Evolutionary conservation across 257 asterid genomes (phyloP).

Genomic region (Verbascum thapsus): DNA sequence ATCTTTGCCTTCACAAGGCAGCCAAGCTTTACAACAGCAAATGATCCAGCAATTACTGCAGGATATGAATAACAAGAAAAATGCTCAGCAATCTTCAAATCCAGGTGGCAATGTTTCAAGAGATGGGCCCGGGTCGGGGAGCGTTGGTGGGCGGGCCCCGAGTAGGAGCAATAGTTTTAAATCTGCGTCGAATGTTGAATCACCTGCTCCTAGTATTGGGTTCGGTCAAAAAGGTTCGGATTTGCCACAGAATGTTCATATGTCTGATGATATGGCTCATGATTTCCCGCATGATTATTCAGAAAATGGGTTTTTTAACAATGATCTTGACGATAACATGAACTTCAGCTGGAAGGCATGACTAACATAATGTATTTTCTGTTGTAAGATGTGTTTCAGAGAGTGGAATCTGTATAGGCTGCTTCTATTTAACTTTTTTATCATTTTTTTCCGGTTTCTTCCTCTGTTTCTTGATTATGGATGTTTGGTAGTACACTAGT

Average conservation of each 20-base stretch:
- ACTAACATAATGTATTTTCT: constrained; percentile 37
- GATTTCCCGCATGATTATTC: constrained; percentile 66
- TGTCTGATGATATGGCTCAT: constrained; percentile 56
- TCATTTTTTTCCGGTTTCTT: too few species aligned
- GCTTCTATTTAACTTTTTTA: constrained; percentile 27
- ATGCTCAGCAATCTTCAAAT: constrained; percentile 39
- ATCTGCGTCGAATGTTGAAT: constrained; percentile 49
- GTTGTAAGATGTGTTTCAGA: constrained; percentile 18
- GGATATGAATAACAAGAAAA: constrained; percentile 54
- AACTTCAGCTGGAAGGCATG: constrained; percentile 78
- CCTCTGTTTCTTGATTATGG: constrained; percentile 31
- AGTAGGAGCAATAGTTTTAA: constrained; percentile 73
- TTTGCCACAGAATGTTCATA: constrained; percentile 50
- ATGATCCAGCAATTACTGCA: constrained; percentile 75
- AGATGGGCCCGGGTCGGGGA: too few species aligned
- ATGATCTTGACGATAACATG: constrained; percentile 72
- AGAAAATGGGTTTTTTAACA: constrained; percentile 68
- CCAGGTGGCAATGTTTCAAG: constrained; percentile 45
- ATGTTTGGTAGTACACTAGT: constrained; percentile 32
- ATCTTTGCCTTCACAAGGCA: constrained; percentile 49
- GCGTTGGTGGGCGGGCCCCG: constrained; percentile 42
- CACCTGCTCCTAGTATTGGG: constrained; percentile 47
- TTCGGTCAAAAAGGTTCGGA: constrained; percentile 59
- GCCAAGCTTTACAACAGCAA: constrained; percentile 67
- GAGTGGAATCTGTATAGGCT: constrained; percentile 47